Evolutionary conservation across 345 rosid genomes (phyloP).

Genomic region (Acer negundo): DNA sequence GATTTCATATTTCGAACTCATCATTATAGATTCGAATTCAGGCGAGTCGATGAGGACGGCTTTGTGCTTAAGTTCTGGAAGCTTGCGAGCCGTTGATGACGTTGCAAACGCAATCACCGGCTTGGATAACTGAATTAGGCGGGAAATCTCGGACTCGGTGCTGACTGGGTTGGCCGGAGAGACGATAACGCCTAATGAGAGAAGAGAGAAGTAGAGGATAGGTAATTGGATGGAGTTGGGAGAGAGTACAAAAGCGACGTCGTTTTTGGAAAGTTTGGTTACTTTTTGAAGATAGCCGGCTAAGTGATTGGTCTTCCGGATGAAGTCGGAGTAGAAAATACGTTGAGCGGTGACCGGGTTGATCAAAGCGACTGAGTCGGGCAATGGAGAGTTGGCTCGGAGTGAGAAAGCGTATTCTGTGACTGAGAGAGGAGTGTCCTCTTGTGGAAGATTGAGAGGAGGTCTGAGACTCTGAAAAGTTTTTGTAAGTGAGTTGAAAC

Average conservation of each 20-base stretch:
- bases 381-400: constrained; percentile 14
- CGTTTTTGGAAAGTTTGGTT: constrained; percentile 24
- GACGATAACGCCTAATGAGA: constrained; percentile 32
- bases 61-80: constrained; percentile 16
- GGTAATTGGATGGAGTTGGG: constrained; percentile 26
- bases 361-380: constrained; percentile 12
- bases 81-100: constrained; percentile 25
- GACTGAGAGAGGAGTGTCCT: constrained; percentile 24
- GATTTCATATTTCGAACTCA: not conserved
- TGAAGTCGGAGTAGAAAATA: not conserved
- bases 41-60: constrained; percentile 33
- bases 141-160: constrained; percentile 24
- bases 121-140: constrained; percentile 19
- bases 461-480: constrained; percentile 25
- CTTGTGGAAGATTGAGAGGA: constrained; percentile 12
- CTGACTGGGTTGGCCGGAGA: constrained; percentile 34
- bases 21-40: constrained; percentile 22
- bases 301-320: not conserved
- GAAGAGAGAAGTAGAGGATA: constrained; percentile 33
- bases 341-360: not conserved
- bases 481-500: constrained; percentile 29
- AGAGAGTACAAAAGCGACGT: constrained; percentile 30
- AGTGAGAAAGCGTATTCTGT: constrained; percentile 30
- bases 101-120: constrained; percentile 36
- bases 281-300: constrained; percentile 9